Percentiles rank a stretch among this genome's conserved stretches.
These are phyloP conservation scores for Betula pendula DNA, from an alignment of 306 rosid species.

Conservation along the genomic window DNA sequence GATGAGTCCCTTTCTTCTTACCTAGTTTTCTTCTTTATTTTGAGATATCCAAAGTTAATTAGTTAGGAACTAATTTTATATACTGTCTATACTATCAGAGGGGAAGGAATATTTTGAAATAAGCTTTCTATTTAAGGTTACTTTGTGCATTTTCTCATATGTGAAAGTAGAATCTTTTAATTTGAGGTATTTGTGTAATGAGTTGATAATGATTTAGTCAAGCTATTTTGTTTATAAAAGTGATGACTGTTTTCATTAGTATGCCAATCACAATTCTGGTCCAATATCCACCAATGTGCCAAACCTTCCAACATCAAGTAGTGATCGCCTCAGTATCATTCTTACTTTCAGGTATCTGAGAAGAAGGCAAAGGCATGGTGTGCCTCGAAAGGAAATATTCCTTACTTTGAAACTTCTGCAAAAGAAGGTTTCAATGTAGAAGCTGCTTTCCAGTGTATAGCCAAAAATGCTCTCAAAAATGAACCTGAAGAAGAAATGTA, in stretches of 20 bases:
- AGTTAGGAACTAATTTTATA: background rate
- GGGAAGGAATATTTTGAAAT: background rate
- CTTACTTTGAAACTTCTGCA: slow-evolving; percentile 65
- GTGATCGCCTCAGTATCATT: background rate
- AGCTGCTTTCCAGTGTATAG: slow-evolving; percentile 62
- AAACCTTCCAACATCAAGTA: no score
- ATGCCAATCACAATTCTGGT: no score
- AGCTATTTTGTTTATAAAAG: no score
- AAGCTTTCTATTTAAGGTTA: background rate
- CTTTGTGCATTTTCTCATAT: background rate
- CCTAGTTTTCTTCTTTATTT: background rate
- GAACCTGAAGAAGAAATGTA: slow-evolving; percentile 69
- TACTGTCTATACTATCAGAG: background rate
- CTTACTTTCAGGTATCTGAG: slow-evolving; percentile 50
- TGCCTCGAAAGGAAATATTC: slow-evolving; percentile 66
- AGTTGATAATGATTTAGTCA: background rate
- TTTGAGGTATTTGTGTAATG: background rate
- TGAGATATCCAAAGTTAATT: background rate
- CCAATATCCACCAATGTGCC: no score
- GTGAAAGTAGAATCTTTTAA: background rate
- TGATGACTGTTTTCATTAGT: no score
- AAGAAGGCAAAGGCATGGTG: slow-evolving; percentile 72
- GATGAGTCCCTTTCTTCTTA: slow-evolving; percentile 27
- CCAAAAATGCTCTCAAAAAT: slow-evolving; percentile 58
- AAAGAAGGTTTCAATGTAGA: slow-evolving; percentile 65